Evolutionary conservation across 73 alveolate species (phyloP).

Genomic region (Tetrahymena borealis): DNA sequence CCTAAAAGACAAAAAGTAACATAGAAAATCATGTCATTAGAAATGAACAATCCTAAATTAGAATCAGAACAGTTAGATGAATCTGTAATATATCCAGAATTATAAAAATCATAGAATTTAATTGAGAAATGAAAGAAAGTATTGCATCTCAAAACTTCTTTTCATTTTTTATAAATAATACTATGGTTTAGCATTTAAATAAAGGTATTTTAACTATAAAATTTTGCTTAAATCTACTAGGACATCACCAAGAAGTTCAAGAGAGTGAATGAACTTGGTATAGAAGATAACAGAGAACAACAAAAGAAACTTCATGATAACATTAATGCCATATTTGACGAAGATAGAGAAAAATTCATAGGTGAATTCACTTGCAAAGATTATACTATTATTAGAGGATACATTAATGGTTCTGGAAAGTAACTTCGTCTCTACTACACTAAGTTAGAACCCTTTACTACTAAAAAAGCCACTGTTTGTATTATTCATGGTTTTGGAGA

Average conservation of each 20-base stretch:
- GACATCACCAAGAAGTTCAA: background rate
- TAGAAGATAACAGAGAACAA: background rate
- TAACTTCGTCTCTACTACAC: conserved; percentile 32
- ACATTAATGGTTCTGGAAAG: conserved; percentile 25
- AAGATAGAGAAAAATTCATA: conserved; percentile 35
- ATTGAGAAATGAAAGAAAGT: too few relatives aligned
- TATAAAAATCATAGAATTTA: background rate
- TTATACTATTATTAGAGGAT: conserved; percentile 12
- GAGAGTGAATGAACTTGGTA: background rate
- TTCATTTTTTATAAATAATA: too few relatives aligned
- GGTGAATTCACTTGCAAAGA: conserved; percentile 25
- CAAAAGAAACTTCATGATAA: background rate
- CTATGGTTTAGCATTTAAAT: too few relatives aligned
- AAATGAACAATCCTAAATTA: background rate
- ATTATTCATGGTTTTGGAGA: conserved; percentile 86
- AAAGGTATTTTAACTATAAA: background rate
- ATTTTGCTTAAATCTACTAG: background rate
- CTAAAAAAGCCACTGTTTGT: conserved; percentile 54
- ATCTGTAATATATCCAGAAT: background rate
- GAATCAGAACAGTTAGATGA: background rate
- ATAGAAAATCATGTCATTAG: background rate
- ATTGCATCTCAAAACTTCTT: too few relatives aligned
- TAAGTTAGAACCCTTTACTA: conserved; percentile 9
- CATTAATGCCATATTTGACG: background rate
- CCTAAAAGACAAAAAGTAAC: background rate